Conservation (phyloP, 2,329 filamentous ascomycete genomes). For the Xylariomycetidae sp. region DNA sequence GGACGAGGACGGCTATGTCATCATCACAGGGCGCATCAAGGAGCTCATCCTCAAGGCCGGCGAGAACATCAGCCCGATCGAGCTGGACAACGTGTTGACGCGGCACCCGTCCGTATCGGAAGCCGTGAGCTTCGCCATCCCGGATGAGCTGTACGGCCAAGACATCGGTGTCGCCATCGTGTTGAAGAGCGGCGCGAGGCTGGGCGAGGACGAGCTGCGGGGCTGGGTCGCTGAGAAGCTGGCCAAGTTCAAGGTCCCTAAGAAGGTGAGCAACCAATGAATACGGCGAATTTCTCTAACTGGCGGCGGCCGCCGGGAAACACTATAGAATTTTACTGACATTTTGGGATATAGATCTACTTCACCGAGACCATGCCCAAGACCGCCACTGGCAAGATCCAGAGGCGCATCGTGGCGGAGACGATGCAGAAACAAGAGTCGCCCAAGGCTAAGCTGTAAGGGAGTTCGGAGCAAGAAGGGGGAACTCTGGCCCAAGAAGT, state of each 20-base stretch:
- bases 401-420: slow-evolving; percentile 80
- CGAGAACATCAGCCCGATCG: slow-evolving; percentile 85
- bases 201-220: slow-evolving; percentile 45
- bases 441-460: slow-evolving; percentile 50
- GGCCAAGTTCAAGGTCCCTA: slow-evolving; percentile 82
- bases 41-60: slow-evolving; percentile 89
- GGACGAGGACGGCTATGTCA: slow-evolving; percentile 75
- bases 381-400: slow-evolving; percentile 88
- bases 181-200: slow-evolving; percentile 42
- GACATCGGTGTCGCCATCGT: slow-evolving; percentile 76
- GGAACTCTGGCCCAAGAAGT: too few species aligned
- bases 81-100: slow-evolving; percentile 79
- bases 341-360: slow-evolving; percentile 65
- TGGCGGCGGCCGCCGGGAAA: too few species aligned
- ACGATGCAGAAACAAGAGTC: slow-evolving; percentile 69
- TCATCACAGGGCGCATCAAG: slow-evolving; percentile 90
- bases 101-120: slow-evolving; percentile 69
- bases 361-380: slow-evolving; percentile 84
- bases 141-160: slow-evolving; percentile 79
- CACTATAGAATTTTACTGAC: too few species aligned
- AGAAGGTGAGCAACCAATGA: slow-evolving; percentile 58
- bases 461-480: background rate
- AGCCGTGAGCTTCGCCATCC: slow-evolving; percentile 78
- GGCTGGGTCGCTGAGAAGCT: slow-evolving; percentile 64
- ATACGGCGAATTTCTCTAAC: too few species aligned